Percentiles rank a stretch among this genome's conserved stretches.
These are phyloP conservation scores for Osmanthus fragrans DNA, from an alignment of 257 asterid species.

Conservation along the genomic window DNA sequence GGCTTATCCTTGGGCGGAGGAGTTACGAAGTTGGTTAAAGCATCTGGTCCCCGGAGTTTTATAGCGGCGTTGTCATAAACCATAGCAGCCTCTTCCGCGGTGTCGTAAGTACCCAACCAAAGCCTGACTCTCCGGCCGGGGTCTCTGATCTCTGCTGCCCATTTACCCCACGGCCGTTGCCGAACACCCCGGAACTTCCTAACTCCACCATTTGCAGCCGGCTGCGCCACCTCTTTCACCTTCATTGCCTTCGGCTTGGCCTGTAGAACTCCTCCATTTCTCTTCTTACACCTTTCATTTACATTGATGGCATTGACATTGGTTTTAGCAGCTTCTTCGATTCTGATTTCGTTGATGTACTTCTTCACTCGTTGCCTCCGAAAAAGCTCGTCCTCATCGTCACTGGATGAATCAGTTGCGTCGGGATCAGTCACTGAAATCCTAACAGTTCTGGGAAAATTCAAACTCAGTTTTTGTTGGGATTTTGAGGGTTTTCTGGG, in stretches of 20 bases:
- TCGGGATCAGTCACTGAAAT: slow-evolving; percentile 67
- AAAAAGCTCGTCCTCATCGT: slow-evolving; percentile 56
- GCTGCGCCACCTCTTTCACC: slow-evolving; percentile 13
- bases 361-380: slow-evolving; percentile 55
- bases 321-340: slow-evolving; percentile 25
- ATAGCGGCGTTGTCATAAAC: slow-evolving; percentile 76
- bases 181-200: slow-evolving; percentile 70
- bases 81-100: slow-evolving; percentile 82
- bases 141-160: slow-evolving; percentile 82
- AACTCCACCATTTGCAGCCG: slow-evolving; percentile 18
- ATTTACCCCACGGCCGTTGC: slow-evolving; percentile 74
- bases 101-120: slow-evolving; percentile 72
- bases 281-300: slow-evolving; percentile 20
- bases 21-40: slow-evolving; percentile 48
- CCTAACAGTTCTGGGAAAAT: slow-evolving; percentile 40
- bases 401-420: slow-evolving; percentile 86
- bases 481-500: slow-evolving; percentile 23
- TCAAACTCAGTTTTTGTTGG: neutral
- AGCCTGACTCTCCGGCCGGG: slow-evolving; percentile 46
- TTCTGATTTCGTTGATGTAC: slow-evolving; percentile 53
- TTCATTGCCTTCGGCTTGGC: slow-evolving; percentile 41
- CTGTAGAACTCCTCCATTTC: slow-evolving; percentile 26
- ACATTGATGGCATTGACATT: neutral
- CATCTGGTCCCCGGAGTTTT: slow-evolving; percentile 64
- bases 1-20: slow-evolving; percentile 24